Conservation (phyloP, 2,329 filamentous ascomycete genomes). For the Ophiostoma montium region DNA sequence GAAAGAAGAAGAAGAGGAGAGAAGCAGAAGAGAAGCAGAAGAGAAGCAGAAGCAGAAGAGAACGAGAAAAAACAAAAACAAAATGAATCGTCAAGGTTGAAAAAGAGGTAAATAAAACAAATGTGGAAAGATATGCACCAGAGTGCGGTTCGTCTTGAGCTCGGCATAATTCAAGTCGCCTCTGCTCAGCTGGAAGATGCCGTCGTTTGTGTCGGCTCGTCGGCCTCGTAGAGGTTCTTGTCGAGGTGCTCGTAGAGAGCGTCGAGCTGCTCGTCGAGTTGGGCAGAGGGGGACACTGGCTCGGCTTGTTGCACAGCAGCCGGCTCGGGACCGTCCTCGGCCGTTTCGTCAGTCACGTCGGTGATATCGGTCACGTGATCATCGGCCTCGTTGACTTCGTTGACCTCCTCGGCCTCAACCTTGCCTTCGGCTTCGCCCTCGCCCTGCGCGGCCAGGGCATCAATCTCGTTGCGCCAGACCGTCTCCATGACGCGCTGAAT, state of each 20-base stretch:
- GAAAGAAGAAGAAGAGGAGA: background rate
- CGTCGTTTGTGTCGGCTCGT: no score
- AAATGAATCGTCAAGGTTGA: background rate
- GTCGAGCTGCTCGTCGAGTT: no score
- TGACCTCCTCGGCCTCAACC: no score
- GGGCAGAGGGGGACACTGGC: no score
- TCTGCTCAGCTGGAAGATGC: no score
- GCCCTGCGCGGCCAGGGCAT: background rate
- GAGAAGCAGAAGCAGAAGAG: background rate
- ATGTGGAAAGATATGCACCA: background rate
- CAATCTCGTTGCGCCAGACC: slow-evolving; percentile 9
- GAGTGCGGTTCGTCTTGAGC: no score
- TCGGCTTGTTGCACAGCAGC: no score
- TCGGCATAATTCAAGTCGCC: background rate
- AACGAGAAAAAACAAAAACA: background rate
- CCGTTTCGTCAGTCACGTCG: background rate
- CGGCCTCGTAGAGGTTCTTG: no score
- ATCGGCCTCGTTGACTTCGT: background rate
- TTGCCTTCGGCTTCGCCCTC: background rate
- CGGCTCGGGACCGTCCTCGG: background rate
- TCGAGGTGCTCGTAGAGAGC: no score
- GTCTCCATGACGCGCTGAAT: slow-evolving; percentile 34
- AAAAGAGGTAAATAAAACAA: background rate
- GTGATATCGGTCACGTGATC: background rate
- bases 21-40: background rate